Conservation (phyloP, 1,284 basidiomycete species). For the Acaromyces ingoldii region DNA sequence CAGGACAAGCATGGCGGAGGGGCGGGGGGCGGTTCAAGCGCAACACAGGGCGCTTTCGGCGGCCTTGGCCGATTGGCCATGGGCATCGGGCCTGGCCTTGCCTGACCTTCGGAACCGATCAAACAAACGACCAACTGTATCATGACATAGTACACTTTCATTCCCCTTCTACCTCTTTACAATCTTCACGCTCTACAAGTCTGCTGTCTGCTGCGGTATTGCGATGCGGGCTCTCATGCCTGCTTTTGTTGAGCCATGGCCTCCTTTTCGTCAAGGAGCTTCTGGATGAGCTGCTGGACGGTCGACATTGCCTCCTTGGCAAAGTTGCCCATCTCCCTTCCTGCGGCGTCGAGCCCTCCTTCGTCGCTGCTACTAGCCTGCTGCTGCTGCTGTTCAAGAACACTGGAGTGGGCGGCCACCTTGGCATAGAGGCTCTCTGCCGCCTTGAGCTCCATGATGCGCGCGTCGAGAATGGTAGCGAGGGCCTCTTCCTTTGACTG, state of each 20-base stretch:
- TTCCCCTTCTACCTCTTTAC: no score
- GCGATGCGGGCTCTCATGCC: no score
- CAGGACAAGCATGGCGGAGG: conserved; percentile 2
- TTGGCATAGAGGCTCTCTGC: conserved; percentile 4
- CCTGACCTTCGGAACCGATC: no score
- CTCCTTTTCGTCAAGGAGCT: background rate
- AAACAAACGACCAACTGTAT: no score
- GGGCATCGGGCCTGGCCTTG: no score
- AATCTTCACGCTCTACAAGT: no score
- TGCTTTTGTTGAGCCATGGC: background rate
- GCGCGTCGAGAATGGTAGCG: background rate
- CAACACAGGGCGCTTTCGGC: no score
- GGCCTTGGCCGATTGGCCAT: no score
- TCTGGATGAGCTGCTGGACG: conserved; percentile 1
- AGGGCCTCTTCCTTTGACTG: background rate
- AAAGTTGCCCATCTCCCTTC: conserved; percentile 1
- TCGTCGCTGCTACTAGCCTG: background rate
- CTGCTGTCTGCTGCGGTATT: no score
- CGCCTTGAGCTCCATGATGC: background rate
- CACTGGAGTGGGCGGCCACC: conserved; percentile 1
- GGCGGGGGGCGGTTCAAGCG: no score
- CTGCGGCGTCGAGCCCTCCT: background rate
- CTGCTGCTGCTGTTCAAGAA: background rate
- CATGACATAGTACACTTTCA: no score
- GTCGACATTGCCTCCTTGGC: conserved; percentile 2